Percentiles rank a stretch among this genome's conserved stretches.
Evolutionary conservation across 2,329 filamentous ascomycete genomes (phyloP).

Genomic region (Fusarium sp.): DNA sequence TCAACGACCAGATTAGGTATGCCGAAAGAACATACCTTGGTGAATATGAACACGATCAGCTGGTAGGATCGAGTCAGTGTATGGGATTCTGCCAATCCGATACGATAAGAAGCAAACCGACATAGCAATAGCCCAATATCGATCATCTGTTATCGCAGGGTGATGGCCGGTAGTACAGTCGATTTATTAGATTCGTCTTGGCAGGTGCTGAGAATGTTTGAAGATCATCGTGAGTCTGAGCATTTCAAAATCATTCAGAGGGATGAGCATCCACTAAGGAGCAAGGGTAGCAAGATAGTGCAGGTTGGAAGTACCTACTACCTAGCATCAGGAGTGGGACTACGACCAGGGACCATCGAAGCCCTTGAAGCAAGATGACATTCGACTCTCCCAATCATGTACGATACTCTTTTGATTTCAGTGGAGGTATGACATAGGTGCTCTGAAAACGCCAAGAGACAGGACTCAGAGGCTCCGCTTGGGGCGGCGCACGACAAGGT

Average conservation of each 20-base stretch:
- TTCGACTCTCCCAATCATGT: slow-evolving; percentile 47
- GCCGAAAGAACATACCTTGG: background rate
- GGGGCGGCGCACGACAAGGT: slow-evolving; percentile 34
- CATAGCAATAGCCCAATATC: slow-evolving; percentile 10
- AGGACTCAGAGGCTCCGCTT: slow-evolving; percentile 42
- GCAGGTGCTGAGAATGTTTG: slow-evolving; percentile 36
- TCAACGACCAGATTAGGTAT: slow-evolving; percentile 7
- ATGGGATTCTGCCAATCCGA: slow-evolving; percentile 15
- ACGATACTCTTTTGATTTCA: slow-evolving; percentile 27
- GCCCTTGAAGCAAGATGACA: slow-evolving; percentile 51
- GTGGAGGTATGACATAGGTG: slow-evolving; percentile 51
- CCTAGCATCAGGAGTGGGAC: slow-evolving; percentile 38
- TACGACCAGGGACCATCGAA: slow-evolving; percentile 41
- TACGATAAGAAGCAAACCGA: slow-evolving; percentile 22
- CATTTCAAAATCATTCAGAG: slow-evolving; percentile 43
- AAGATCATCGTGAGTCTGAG: slow-evolving; percentile 46
- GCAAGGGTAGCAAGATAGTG: slow-evolving; percentile 33
- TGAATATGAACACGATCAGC: slow-evolving; percentile 16
- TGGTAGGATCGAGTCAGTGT: slow-evolving; percentile 11
- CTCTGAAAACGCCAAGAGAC: slow-evolving; percentile 27
- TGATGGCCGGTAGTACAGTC: slow-evolving; percentile 24
- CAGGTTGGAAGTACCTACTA: slow-evolving; percentile 38
- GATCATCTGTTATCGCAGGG: slow-evolving; percentile 20
- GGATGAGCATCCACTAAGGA: slow-evolving; percentile 41
- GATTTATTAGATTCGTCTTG: slow-evolving; percentile 35